phyloP scores from a whole-genome alignment of 192 early-diverging fungal species.

The Ramicandelaber brevisporus region DNA sequence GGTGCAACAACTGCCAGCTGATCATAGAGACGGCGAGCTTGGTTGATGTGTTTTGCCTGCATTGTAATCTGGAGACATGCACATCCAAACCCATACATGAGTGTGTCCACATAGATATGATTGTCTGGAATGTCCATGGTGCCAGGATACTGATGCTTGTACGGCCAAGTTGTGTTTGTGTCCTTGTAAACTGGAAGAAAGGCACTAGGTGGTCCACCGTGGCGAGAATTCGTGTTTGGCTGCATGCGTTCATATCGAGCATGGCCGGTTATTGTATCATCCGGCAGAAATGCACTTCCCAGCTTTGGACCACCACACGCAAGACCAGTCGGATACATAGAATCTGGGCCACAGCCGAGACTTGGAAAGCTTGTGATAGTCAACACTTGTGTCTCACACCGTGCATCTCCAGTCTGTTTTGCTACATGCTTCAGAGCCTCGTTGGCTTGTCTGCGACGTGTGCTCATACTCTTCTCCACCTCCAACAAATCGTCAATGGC shows the following conservation, averaged over 20 bases:
- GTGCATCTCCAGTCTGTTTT: not conserved
- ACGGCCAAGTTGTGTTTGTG: conserved; percentile 19
- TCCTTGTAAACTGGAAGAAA: conserved; percentile 29
- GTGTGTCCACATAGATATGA: conserved; percentile 68
- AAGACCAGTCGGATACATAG: not conserved
- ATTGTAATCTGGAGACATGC: conserved; percentile 74
- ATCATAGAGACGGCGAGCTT: conserved; percentile 66
- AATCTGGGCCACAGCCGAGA: conserved; percentile 7
- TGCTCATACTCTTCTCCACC: conserved; percentile 51
- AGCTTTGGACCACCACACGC: not conserved
- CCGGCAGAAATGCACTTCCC: conserved; percentile 15
- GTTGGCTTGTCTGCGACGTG: conserved; percentile 5
- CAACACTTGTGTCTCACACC: not conserved
- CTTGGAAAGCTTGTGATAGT: conserved; percentile 26
- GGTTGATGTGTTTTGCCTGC: conserved; percentile 57
- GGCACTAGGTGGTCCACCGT: conserved; percentile 23
- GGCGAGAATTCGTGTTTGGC: conserved; percentile 19
- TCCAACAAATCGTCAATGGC: conserved; percentile 35
- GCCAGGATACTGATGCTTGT: conserved; percentile 6
- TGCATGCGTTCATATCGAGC: conserved; percentile 25
- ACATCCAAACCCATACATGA: conserved; percentile 77
- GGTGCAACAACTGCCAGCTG: conserved; percentile 37
- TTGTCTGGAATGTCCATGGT: conserved; percentile 5
- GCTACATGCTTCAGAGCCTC: no score
- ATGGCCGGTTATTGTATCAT: conserved; percentile 23